Evolutionary conservation across 495 filamentous ascomycete genomes (phyloP), one percentile per base, ranked within the genome.

Genomic region (Aspergillus biplanus): DNA sequence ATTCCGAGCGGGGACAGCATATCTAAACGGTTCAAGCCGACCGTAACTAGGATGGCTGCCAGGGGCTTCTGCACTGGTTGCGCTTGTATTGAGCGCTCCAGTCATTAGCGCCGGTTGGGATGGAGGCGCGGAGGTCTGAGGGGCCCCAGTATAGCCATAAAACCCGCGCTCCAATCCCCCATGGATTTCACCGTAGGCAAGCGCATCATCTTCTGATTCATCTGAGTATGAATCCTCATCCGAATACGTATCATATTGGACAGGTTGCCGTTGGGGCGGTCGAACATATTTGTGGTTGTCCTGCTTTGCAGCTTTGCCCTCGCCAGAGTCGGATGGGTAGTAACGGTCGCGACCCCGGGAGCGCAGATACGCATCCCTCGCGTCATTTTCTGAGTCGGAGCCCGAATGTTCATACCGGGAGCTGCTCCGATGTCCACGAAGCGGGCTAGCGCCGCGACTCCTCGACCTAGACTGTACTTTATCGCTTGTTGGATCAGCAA

Each of bases 21-120:
- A 86, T 52, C 82, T 77, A 65, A 77, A 86, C 46, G 71, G 75
- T 33, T 75, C 74, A 0, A 83, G 78, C 63, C 78, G 74, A 16
- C 78, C 77, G 72, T 88, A 87, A 52, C 77, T 78, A 3, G 79
- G 70, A 59, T 80, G 74, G 39, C 55, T 65, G 7, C 74, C 77
- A 4, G 65, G 70, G 6, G 32, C 63, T 46, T 66, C 64, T 47
- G 67, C 33, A 27, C 54, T 37, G 32, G 33, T 52, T 5, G 37
- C 16, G 7, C 48, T 56, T n/a, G 54, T 39, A 35, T 63, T 61
- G 11, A 67, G 35, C 31, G 63, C 68, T 12, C 65, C 68, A 0
- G 65, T 64, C 68, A 67, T 67, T 61, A 65, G 56, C 27, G 54
- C 34, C 54, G 42, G 42, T 48, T 48, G 42, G 6, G 56, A 52